phyloP scores from a whole-genome alignment of 1,284 basidiomycete genomes.

The Boletus semigastroideus region DNA sequence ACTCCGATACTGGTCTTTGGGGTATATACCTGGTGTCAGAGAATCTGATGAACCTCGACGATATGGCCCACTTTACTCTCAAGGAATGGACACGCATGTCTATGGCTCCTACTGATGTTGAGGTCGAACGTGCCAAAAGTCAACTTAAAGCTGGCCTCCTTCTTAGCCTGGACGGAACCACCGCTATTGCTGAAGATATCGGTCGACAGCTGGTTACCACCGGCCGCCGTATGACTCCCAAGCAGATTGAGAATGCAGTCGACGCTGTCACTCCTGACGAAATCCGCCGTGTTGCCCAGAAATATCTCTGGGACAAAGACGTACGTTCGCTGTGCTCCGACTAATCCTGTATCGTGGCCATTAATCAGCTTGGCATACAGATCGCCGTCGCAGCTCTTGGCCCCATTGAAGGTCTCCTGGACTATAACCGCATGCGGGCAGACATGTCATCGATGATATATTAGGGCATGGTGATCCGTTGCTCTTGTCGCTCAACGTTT shows the following conservation, averaged over 20 bases:
- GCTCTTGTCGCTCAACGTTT: not conserved
- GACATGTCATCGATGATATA: slow-evolving; percentile 81
- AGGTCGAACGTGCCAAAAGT: slow-evolving; percentile 97
- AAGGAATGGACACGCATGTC: slow-evolving; percentile 98
- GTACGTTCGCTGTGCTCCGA: slow-evolving; percentile 44
- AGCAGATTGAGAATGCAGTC: slow-evolving; percentile 92
- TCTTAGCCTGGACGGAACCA: slow-evolving; percentile 91
- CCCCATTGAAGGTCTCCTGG: slow-evolving; percentile 83
- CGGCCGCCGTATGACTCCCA: slow-evolving; percentile 86
- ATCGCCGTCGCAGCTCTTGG: slow-evolving; percentile 84
- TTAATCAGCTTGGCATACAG: slow-evolving; percentile 37
- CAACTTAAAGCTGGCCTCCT: slow-evolving; percentile 96
- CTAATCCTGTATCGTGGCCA: slow-evolving; percentile 14
- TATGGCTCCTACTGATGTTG: slow-evolving; percentile 77
- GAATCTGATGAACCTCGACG: slow-evolving; percentile 92
- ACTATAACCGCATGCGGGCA: slow-evolving; percentile 79
- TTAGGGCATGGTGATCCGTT: slow-evolving; percentile 36
- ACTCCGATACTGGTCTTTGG: slow-evolving; percentile 99
- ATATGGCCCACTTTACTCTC: slow-evolving; percentile 92
- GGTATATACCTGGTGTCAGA: slow-evolving; percentile 97
- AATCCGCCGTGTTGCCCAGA: slow-evolving; percentile 92
- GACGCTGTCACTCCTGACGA: slow-evolving; percentile 89
- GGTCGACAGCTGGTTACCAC: slow-evolving; percentile 95
- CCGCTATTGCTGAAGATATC: slow-evolving; percentile 97
- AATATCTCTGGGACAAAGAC: slow-evolving; percentile 97